Conservation (phyloP, 1,284 basidiomycete species). For the Ganoderma multipileum region DNA sequence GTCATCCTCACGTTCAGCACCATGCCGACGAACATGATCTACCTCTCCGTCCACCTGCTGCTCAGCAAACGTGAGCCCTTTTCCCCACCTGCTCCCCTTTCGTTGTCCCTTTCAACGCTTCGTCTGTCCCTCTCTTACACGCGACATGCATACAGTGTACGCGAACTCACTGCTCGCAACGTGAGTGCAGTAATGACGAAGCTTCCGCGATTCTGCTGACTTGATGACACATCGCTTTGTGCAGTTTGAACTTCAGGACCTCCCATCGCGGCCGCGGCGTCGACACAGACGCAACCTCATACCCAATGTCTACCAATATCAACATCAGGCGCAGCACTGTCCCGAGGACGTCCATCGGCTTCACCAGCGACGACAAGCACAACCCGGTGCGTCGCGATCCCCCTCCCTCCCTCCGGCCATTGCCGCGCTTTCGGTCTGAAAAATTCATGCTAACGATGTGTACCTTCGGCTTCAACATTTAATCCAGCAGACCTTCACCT, state of each 20-base stretch:
- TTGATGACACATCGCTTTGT: no score
- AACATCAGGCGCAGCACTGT: not conserved
- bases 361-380: slow-evolving; percentile 5
- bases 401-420: not conserved
- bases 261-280: slow-evolving; percentile 19
- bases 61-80: slow-evolving; percentile 30
- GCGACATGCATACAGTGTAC: slow-evolving; percentile 15
- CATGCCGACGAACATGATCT: slow-evolving; percentile 31
- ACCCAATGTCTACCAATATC: not conserved
- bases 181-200: no score
- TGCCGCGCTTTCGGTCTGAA: no score
- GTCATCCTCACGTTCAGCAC: slow-evolving; percentile 28
- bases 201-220: no score
- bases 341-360: not conserved
- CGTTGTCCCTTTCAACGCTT: no score
- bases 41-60: slow-evolving; percentile 28
- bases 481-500: not conserved
- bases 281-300: slow-evolving; percentile 13
- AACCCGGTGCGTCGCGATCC: slow-evolving; percentile 5
- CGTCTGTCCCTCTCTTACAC: not conserved
- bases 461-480: no score
- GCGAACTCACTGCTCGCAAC: slow-evolving; percentile 27
- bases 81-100: no score
- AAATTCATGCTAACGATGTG: no score
- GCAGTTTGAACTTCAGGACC: slow-evolving; percentile 21